Evolutionary conservation across 2,329 filamentous ascomycete species (phyloP).

Genomic region (Penicillium palitans): DNA sequence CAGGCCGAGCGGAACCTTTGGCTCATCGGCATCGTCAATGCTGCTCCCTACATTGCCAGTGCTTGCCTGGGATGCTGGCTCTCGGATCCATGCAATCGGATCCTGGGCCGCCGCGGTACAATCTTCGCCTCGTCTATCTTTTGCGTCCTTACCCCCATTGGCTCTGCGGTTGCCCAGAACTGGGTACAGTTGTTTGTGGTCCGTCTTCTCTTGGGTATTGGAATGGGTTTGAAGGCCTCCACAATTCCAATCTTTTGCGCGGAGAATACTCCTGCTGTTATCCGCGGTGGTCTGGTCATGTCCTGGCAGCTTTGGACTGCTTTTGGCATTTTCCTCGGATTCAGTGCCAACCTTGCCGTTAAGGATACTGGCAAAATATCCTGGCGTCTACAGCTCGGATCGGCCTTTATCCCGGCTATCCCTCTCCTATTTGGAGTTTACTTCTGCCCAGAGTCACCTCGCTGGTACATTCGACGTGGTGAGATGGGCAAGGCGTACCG

Average conservation of each 20-base stretch:
- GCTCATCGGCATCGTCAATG: slow-evolving; percentile 68
- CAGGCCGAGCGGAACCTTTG: slow-evolving; percentile 49
- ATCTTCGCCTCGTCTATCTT: slow-evolving; percentile 66
- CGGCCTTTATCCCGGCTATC: slow-evolving; percentile 65
- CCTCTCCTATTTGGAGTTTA: slow-evolving; percentile 60
- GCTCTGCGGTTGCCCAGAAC: slow-evolving; percentile 60
- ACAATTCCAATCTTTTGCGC: slow-evolving; percentile 58
- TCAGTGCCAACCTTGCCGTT: slow-evolving; percentile 64
- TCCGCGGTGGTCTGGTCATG: slow-evolving; percentile 60
- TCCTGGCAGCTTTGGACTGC: slow-evolving; percentile 56
- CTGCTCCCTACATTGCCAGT: slow-evolving; percentile 56
- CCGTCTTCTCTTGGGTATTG: slow-evolving; percentile 60
- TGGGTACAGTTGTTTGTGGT: slow-evolving; percentile 61
- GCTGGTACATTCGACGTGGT: slow-evolving; percentile 68
- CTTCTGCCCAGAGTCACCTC: slow-evolving; percentile 64
- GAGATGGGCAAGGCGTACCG: slow-evolving; percentile 61
- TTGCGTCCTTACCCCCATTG: slow-evolving; percentile 67
- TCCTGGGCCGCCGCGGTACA: slow-evolving; percentile 60
- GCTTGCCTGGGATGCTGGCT: slow-evolving; percentile 63
- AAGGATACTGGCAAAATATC: slow-evolving; percentile 59
- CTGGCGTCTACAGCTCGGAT: slow-evolving; percentile 65
- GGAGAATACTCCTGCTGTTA: slow-evolving; percentile 56
- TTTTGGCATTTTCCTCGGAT: slow-evolving; percentile 67
- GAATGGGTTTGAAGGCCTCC: slow-evolving; percentile 62
- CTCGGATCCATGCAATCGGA: slow-evolving; percentile 63